Conservation (phyloP, 2,329 filamentous ascomycete species). For the Penicillium fuscoglaucum region DNA sequence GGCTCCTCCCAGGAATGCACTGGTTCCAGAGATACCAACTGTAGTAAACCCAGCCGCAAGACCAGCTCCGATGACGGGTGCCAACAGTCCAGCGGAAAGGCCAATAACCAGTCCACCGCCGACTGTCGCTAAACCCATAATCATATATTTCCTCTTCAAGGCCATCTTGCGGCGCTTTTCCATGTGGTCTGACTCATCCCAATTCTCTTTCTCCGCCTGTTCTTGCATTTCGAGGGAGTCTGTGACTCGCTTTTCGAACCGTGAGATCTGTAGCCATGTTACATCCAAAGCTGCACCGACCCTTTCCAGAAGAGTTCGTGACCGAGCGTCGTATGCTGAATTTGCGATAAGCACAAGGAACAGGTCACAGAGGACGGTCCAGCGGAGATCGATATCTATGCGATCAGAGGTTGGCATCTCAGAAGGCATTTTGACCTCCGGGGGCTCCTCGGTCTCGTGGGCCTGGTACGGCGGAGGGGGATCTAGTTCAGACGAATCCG, state of each 20-base stretch:
- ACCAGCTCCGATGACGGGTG: constrained; percentile 90
- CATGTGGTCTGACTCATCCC: constrained; percentile 96
- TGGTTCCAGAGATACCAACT: constrained; percentile 86
- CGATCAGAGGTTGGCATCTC: constrained; percentile 78
- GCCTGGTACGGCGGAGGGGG: constrained; percentile 58
- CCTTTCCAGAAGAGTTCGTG: constrained; percentile 76
- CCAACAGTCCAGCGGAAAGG: constrained; percentile 84
- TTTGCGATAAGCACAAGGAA: constrained; percentile 97
- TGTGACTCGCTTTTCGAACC: constrained; percentile 95
- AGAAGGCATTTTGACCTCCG: constrained; percentile 77
- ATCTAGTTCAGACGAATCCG: constrained; percentile 49
- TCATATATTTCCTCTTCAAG: constrained; percentile 78
- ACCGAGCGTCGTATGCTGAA: constrained; percentile 86
- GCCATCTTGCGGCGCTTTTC: constrained; percentile 78
- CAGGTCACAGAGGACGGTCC: constrained; percentile 94
- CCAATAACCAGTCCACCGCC: constrained; percentile 94
- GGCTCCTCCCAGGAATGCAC: constrained; percentile 84
- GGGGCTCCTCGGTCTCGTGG: constrained; percentile 68
- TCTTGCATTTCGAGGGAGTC: constrained; percentile 98
- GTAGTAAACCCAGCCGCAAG: constrained; percentile 93
- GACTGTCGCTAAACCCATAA: constrained; percentile 96
- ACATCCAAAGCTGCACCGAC: constrained; percentile 80
- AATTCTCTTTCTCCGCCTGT: constrained; percentile 88
- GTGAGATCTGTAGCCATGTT: constrained; percentile 87
- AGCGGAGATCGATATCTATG: constrained; percentile 92